phyloP scores from a whole-genome alignment of 2,329 filamentous ascomycete species.

The Stagonosporopsis rhizophila region DNA sequence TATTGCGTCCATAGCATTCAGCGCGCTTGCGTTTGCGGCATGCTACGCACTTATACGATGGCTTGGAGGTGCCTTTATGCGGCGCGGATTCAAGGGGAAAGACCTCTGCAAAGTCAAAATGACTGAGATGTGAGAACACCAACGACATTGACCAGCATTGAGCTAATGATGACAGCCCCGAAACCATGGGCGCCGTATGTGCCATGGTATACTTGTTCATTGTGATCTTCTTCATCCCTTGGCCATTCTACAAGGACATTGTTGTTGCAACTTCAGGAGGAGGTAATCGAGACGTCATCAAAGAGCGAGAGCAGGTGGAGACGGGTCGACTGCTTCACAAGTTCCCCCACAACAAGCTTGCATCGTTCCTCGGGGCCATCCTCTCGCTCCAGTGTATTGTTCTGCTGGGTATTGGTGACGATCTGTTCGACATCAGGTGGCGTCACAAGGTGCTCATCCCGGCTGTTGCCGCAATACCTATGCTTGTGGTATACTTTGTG shows the following conservation, averaged over 20 bases:
- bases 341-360: slow-evolving; percentile 96
- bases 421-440: slow-evolving; percentile 98
- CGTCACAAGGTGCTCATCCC: slow-evolving; percentile 98
- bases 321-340: slow-evolving; percentile 85
- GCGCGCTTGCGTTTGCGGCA: slow-evolving; percentile 80
- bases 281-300: slow-evolving; percentile 85
- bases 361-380: slow-evolving; percentile 92
- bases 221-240: slow-evolving; percentile 91
- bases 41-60: slow-evolving; percentile 89
- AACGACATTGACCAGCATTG: neutral
- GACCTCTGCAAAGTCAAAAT: slow-evolving; percentile 82
- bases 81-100: slow-evolving; percentile 84
- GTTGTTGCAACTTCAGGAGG: slow-evolving; percentile 93
- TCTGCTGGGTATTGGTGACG: slow-evolving; percentile 91
- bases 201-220: slow-evolving; percentile 90
- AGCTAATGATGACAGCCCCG: slow-evolving; percentile 65
- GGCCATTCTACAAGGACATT: slow-evolving; percentile 98
- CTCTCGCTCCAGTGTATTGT: slow-evolving; percentile 90
- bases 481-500: slow-evolving; percentile 97
- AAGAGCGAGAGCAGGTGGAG: slow-evolving; percentile 75
- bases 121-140: slow-evolving; percentile 70
- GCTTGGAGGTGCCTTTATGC: slow-evolving; percentile 89
- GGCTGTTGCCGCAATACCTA: slow-evolving; percentile 88
- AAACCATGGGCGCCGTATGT: slow-evolving; percentile 94
- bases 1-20: slow-evolving; percentile 86